Percentiles rank a stretch among this genome's conserved stretches.
These are phyloP conservation scores for Cystobasidium sp. DNA, from an alignment of 1,284 basidiomycete species.

Conservation along the genomic window DNA sequence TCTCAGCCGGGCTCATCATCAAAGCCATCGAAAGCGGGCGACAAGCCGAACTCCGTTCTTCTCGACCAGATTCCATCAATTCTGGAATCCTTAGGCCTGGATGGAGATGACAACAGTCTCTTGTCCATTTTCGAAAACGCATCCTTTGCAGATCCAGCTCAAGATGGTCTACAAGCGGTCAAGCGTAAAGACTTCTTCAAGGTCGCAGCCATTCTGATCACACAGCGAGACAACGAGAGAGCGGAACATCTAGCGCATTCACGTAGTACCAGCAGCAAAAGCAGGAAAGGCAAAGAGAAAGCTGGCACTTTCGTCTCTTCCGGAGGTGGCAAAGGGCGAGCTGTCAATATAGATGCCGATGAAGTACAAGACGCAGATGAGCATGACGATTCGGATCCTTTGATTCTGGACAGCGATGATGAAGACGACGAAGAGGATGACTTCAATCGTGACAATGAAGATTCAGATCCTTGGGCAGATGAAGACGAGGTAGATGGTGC, in stretches of 20 bases:
- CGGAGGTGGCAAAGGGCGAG: constrained; percentile 38
- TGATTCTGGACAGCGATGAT: constrained; percentile 29
- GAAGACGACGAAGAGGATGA: constrained; percentile 39
- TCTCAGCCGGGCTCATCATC: constrained; percentile 18
- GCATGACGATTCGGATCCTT: constrained; percentile 42
- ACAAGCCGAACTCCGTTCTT: constrained; percentile 20
- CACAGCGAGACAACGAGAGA: constrained; percentile 40
- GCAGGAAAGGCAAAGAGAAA: constrained; percentile 14
- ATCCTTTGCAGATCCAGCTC: constrained; percentile 24
- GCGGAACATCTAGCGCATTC: not conserved
- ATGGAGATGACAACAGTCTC: constrained; percentile 36
- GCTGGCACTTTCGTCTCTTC: constrained; percentile 32
- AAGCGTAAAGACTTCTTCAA: constrained; percentile 41
- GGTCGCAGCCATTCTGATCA: constrained; percentile 36
- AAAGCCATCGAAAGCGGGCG: not conserved
- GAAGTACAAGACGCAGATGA: constrained; percentile 35
- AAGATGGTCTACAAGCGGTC: constrained; percentile 35
- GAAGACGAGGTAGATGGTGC: constrained; percentile 41
- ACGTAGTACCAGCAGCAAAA: not conserved
- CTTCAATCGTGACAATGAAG: constrained; percentile 32
- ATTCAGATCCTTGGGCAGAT: constrained; percentile 43
- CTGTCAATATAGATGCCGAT: constrained; percentile 29
- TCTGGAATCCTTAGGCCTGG: constrained; percentile 32
- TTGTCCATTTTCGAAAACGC: constrained; percentile 44
- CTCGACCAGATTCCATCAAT: constrained; percentile 34